phyloP scores from a whole-genome alignment of 805 yeast genomes.

The Candida corydali region DNA sequence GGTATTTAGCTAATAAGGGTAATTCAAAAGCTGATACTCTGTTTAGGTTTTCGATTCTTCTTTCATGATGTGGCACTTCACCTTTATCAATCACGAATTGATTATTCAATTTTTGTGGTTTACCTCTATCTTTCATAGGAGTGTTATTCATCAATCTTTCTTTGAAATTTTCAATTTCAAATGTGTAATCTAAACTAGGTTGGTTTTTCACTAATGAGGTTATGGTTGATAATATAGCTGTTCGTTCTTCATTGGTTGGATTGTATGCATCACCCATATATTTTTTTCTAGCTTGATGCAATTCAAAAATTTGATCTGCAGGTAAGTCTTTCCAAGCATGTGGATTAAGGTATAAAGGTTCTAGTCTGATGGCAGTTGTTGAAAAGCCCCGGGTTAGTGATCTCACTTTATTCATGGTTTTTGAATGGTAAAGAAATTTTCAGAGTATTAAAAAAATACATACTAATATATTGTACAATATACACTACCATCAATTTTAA shows the following conservation, averaged over 20 bases:
- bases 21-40: slow-evolving; percentile 89
- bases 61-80: slow-evolving; percentile 43
- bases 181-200: slow-evolving; percentile 37
- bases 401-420: slow-evolving; percentile 1
- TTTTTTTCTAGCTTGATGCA: slow-evolving; percentile 56
- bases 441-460: no score
- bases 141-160: slow-evolving; percentile 40
- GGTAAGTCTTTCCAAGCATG: slow-evolving; percentile 69
- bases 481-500: no score
- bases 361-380: background rate
- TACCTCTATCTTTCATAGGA: slow-evolving; percentile 31
- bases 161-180: slow-evolving; percentile 40
- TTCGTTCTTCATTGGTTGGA: slow-evolving; percentile 61
- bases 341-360: slow-evolving; percentile 52
- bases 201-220: slow-evolving; percentile 23
- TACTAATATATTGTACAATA: no score
- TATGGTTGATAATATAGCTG: slow-evolving; percentile 38
- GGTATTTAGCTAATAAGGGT: slow-evolving; percentile 75
- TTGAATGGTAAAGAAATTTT: slow-evolving; percentile 1
- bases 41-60: slow-evolving; percentile 72
- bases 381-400: slow-evolving; percentile 2
- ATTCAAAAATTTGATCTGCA: slow-evolving; percentile 54
- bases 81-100: slow-evolving; percentile 33
- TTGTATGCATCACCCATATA: slow-evolving; percentile 38
- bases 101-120: slow-evolving; percentile 35